Percentiles rank a stretch among this genome's conserved stretches.
These are phyloP conservation scores for Fusarium sp. DNA, from an alignment of 2,329 filamentous ascomycete species.

Conservation along the genomic window DNA sequence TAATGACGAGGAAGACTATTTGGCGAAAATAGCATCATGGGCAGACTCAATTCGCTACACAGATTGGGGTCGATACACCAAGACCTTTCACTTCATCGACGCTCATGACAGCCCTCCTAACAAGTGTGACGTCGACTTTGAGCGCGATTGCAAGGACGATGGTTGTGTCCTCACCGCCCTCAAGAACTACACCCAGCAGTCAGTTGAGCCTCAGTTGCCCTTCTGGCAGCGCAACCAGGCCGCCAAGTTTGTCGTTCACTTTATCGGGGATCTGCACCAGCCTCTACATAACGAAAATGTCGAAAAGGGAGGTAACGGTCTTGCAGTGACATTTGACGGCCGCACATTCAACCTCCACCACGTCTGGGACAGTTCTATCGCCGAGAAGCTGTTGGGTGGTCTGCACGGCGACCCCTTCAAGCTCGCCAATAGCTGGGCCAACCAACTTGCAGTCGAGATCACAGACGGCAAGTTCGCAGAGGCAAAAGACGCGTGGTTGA, in stretches of 20 bases:
- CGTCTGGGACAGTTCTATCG: conserved; percentile 78
- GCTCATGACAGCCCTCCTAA: conserved; percentile 70
- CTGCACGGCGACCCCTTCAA: conserved; percentile 59
- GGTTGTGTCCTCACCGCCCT: conserved; percentile 73
- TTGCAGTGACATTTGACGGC: conserved; percentile 70
- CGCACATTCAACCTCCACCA: conserved; percentile 73
- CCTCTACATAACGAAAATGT: conserved; percentile 74
- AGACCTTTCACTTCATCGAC: conserved; percentile 75
- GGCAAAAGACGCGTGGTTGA: conserved; percentile 64
- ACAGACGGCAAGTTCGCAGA: conserved; percentile 63
- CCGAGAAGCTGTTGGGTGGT: conserved; percentile 72
- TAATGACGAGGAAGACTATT: conserved; percentile 65
- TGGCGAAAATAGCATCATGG: conserved; percentile 73
- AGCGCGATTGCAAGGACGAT: conserved; percentile 68
- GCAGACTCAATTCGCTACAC: conserved; percentile 74
- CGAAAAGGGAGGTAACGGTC: conserved; percentile 73
- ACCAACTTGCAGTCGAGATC: conserved; percentile 65
- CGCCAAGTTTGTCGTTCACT: conserved; percentile 74
- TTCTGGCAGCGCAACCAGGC: conserved; percentile 64
- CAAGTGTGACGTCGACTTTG: conserved; percentile 66
- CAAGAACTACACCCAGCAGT: conserved; percentile 68
- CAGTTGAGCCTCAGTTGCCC: conserved; percentile 58
- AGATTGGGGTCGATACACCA: conserved; percentile 69
- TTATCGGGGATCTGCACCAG: conserved; percentile 77
- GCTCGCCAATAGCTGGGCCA: conserved; percentile 66